Conservation (phyloP, 2,329 filamentous ascomycete species). For the Aspergillus jensenii region DNA sequence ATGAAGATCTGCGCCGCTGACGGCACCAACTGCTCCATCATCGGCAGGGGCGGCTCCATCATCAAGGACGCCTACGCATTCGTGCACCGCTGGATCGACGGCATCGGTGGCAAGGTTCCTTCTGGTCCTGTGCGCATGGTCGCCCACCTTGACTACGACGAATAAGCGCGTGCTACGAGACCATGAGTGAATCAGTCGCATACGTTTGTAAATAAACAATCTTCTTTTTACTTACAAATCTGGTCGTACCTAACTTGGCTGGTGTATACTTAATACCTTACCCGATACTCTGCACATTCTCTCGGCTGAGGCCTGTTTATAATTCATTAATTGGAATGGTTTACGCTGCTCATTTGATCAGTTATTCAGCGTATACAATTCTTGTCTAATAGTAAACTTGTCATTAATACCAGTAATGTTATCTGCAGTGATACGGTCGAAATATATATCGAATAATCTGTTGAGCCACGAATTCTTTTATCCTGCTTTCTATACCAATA, state of each 20-base stretch:
- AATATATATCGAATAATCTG: no score
- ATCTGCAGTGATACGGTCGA: no score
- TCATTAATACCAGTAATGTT: no score
- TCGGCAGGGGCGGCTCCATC: conserved; percentile 23
- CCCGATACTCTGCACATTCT: neutral
- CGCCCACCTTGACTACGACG: conserved; percentile 7
- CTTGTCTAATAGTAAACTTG: no score
- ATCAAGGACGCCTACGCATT: conserved; percentile 30
- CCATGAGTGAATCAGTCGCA: neutral
- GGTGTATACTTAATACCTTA: neutral
- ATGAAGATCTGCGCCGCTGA: conserved; percentile 33
- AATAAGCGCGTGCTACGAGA: neutral
- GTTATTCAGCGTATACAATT: no score
- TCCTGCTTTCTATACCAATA: no score
- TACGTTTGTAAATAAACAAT: neutral
- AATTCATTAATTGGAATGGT: neutral
- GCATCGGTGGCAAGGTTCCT: conserved; percentile 30
- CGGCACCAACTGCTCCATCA: conserved; percentile 31
- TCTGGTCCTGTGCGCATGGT: conserved; percentile 2
- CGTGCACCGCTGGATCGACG: conserved; percentile 26
- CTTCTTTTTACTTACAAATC: neutral
- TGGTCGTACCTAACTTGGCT: neutral
- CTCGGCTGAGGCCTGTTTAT: neutral
- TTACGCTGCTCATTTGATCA: no score
- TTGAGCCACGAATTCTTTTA: no score